Base-by-base conservation (phyloP, 345 rosid species). In the Dipteronia dyeriana region DNA sequence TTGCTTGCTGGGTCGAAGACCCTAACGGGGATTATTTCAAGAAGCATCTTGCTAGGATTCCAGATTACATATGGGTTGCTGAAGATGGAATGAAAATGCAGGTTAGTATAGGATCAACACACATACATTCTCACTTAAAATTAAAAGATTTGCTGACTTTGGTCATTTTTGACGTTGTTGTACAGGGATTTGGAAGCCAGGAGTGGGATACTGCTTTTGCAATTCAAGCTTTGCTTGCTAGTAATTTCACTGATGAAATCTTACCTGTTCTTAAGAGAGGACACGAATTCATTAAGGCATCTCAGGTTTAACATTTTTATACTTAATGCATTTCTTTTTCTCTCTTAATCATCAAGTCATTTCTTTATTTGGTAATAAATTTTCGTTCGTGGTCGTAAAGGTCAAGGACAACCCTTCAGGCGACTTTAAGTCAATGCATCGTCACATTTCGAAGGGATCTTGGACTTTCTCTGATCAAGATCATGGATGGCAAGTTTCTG, bases 211-310 rank as follows among this genome's bases (percentile, higher is more conserved):
- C 87, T 41, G 82, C 83, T 60, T 82, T 91, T 51, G 86, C 93
- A 0, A 76, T 93, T 77, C 99, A 93, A 82, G 96, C 96, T 26
- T 70, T 95, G 75, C 74, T 93, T 75, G 86, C 98, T 13, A 75
- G 84, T 69, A 84, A 88, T 70, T 82, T 91, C n/a, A 74, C 29
- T 0, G 79, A 83, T 14, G 98, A 91, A 81, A 72, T 87, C 34
- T 85, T 87, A 49, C 82, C 90, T 6, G 85, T 90, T 38, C 84
- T 95, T 20, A 83, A 70, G 83, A 93, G 73, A 80, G 98, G 90
- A 74, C 94, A 95, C 68, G 93, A 90, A 66, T 91, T 91, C 79
- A 61, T 95, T 25, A 95, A 91, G 71, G 77, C 79, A 23, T 91
- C 96, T 56, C 97, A 93, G 90, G 93, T 91, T 79, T 66, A 47